Conservation (phyloP, 2,329 filamentous ascomycete genomes). For the Cadophora sp. region DNA sequence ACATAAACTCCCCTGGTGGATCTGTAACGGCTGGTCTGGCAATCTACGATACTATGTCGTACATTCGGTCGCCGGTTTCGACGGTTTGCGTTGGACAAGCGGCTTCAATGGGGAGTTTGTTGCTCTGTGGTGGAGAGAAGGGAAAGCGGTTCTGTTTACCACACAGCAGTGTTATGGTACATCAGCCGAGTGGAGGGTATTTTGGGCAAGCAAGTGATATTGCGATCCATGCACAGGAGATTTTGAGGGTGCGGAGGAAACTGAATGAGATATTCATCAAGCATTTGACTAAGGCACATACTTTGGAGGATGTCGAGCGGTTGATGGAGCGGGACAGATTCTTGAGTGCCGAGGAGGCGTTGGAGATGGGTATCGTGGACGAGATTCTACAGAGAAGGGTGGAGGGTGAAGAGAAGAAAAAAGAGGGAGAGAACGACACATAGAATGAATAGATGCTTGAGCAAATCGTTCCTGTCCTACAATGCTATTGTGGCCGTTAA, state of each 20-base stretch:
- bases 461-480: neutral
- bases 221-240: constrained; percentile 96
- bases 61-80: constrained; percentile 90
- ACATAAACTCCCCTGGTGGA: constrained; percentile 96
- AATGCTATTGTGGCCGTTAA: constrained; percentile 1
- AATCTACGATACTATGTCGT: constrained; percentile 99
- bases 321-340: constrained; percentile 98
- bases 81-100: constrained; percentile 96
- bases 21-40: constrained; percentile 87
- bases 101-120: constrained; percentile 90
- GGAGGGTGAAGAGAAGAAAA: constrained; percentile 30
- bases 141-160: constrained; percentile 89
- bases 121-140: constrained; percentile 84
- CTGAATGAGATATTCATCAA: constrained; percentile 88
- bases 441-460: constrained; percentile 20
- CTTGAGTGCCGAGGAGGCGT: constrained; percentile 85
- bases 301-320: constrained; percentile 83
- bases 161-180: constrained; percentile 96
- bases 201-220: constrained; percentile 78
- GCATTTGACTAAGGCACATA: constrained; percentile 85
- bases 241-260: constrained; percentile 82
- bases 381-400: constrained; percentile 77
- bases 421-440: constrained; percentile 22
- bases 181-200: constrained; percentile 85
- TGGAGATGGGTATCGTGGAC: constrained; percentile 91